Evolutionary conservation across 805 yeast genomes (phyloP).

Genomic region (Metschnikowia vanudenii): DNA sequence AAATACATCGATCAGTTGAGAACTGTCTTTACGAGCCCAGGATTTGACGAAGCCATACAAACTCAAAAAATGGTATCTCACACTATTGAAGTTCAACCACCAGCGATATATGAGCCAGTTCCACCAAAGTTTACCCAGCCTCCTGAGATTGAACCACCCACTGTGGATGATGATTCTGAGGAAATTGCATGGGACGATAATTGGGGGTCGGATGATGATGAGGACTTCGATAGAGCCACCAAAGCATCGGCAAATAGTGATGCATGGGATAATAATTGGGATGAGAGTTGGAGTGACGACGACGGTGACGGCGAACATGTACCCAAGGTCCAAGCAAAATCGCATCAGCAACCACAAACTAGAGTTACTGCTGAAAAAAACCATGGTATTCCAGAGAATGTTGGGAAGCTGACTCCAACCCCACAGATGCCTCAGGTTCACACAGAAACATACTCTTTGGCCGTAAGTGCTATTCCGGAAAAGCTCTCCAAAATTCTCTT

Average conservation of each 20-base stretch:
- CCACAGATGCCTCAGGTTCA: neutral
- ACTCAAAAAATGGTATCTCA: constrained; percentile 9
- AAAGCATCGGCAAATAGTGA: constrained; percentile 11
- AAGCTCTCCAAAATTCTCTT: constrained; percentile 23
- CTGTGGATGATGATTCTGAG: constrained; percentile 3
- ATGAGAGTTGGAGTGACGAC: constrained; percentile 19
- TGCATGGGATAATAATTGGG: constrained; percentile 16
- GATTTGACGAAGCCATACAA: constrained; percentile 11
- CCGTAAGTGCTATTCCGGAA: constrained; percentile 20
- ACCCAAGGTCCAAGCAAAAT: neutral
- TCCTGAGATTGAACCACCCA: neutral
- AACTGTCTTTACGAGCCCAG: constrained; percentile 16
- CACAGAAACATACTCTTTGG: neutral
- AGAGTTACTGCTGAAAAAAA: neutral
- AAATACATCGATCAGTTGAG: constrained; percentile 33
- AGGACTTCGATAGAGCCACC: constrained; percentile 2
- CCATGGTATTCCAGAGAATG: neutral
- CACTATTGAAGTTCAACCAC: constrained; percentile 16
- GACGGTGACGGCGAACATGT: constrained; percentile 8
- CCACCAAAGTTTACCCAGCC: too few relatives aligned
- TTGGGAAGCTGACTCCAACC: neutral
- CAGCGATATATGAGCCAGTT: neutral
- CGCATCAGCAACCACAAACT: neutral
- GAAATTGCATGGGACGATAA: constrained; percentile 18
- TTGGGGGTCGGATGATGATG: constrained; percentile 21